These are phyloP conservation scores for Cicer arietinum DNA, from an alignment of 306 rosid species.

Conservation along the genomic window DNA sequence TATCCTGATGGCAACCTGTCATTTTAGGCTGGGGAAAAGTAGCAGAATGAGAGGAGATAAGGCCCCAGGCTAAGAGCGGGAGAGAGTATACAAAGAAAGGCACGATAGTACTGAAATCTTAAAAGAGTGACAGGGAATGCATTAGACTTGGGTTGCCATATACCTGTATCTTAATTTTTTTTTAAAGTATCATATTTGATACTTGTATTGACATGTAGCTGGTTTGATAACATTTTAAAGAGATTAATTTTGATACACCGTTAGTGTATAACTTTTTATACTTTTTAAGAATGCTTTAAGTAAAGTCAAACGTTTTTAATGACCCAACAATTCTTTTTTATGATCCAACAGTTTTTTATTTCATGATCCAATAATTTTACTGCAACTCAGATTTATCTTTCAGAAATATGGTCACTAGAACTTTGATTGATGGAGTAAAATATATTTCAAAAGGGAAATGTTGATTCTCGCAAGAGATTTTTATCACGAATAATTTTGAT, in stretches of 20 bases:
- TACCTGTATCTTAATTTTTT: neutral
- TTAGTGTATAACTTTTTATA: neutral
- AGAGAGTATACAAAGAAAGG: neutral
- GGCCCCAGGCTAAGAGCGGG: neutral
- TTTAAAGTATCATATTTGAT: constrained; percentile 1
- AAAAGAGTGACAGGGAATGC: neutral
- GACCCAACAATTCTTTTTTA: neutral
- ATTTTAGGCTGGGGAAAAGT: neutral
- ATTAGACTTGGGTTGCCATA: neutral
- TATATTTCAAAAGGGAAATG: too few species aligned
- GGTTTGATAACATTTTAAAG: neutral
- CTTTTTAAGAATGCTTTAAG: neutral
- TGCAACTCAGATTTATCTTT: too few species aligned
- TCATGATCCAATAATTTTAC: too few species aligned
- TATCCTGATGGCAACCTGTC: constrained; percentile 7
- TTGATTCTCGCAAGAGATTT: too few species aligned
- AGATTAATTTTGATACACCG: neutral
- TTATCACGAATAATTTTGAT: too few species aligned
- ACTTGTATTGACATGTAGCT: neutral
- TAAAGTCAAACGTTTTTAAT: neutral
- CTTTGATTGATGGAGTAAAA: too few species aligned
- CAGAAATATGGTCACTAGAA: too few species aligned
- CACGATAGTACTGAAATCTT: neutral
- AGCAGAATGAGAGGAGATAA: neutral
- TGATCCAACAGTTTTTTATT: too few species aligned